Conservation (phyloP, 331 rosid species). For the Ulmus americana region DNA sequence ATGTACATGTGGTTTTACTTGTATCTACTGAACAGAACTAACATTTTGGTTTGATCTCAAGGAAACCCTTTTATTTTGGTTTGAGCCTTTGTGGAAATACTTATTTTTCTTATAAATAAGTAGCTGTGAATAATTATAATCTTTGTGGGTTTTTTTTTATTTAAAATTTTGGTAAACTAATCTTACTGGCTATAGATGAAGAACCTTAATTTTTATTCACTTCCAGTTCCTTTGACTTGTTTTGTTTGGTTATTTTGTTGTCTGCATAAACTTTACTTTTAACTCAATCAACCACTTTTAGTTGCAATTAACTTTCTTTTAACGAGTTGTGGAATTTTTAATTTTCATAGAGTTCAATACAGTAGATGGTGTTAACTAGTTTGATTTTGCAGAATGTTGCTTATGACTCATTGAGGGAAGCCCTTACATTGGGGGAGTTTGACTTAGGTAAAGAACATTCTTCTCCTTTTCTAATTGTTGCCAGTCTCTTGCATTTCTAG, state of each 20-base stretch:
- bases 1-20: neutral
- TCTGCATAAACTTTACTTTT: conserved; percentile 5
- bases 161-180: neutral
- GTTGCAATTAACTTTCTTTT: neutral
- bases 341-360: conserved; percentile 1
- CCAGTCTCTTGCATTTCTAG: neutral
- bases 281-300: neutral
- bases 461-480: conserved; percentile 10
- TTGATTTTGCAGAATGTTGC: conserved; percentile 76
- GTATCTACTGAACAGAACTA: neutral
- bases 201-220: neutral
- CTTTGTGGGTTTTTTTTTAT: neutral
- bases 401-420: conserved; percentile 71
- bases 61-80: neutral
- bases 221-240: neutral
- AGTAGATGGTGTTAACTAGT: conserved; percentile 17
- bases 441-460: conserved; percentile 43
- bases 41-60: neutral
- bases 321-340: neutral
- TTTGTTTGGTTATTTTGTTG: conserved; percentile 9
- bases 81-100: neutral
- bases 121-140: neutral
- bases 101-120: neutral
- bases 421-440: conserved; percentile 43
- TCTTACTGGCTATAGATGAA: neutral